phyloP scores from a whole-genome alignment of 371 early-diverging fungal species.

The Syncephalis plumigaleata region DNA sequence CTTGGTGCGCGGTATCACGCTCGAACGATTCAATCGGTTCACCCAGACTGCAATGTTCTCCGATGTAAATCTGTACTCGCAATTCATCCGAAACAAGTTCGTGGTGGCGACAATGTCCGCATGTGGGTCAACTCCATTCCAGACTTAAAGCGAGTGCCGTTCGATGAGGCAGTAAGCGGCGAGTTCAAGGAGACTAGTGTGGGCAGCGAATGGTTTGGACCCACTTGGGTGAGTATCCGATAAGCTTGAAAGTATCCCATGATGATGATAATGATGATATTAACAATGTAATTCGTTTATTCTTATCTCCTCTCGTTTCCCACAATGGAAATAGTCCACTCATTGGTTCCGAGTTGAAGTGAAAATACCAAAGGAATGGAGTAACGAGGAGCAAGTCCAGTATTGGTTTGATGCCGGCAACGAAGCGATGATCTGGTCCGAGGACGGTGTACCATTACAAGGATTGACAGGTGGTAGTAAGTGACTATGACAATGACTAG shows the following conservation, averaged over 20 bases:
- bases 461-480: conserved; percentile 74
- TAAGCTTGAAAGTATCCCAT: too few relatives aligned
- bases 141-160: conserved; percentile 58
- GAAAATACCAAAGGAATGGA: conserved; percentile 41
- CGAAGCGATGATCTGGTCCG: conserved; percentile 81
- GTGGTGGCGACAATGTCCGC: conserved; percentile 15
- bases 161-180: conserved; percentile 63
- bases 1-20: conserved; percentile 23
- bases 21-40: conserved; percentile 33
- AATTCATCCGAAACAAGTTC: conserved; percentile 14
- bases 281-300: not conserved
- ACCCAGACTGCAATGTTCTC: conserved; percentile 23
- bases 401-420: conserved; percentile 69
- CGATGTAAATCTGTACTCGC: conserved; percentile 36
- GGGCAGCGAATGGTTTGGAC: conserved; percentile 63
- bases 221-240: conserved; percentile 54
- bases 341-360: conserved; percentile 71
- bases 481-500: conserved; percentile 4
- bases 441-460: conserved; percentile 64
- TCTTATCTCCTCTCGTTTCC: not conserved
- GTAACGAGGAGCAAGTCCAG: conserved; percentile 39
- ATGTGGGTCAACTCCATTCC: conserved; percentile 61
- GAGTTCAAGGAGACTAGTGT: conserved; percentile 33
- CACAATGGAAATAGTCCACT: conserved; percentile 38
- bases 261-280: too few relatives aligned